These are phyloP conservation scores for Wallacemonas rigidus DNA, from an alignment of 208 protist genomes.

Conservation along the genomic window DNA sequence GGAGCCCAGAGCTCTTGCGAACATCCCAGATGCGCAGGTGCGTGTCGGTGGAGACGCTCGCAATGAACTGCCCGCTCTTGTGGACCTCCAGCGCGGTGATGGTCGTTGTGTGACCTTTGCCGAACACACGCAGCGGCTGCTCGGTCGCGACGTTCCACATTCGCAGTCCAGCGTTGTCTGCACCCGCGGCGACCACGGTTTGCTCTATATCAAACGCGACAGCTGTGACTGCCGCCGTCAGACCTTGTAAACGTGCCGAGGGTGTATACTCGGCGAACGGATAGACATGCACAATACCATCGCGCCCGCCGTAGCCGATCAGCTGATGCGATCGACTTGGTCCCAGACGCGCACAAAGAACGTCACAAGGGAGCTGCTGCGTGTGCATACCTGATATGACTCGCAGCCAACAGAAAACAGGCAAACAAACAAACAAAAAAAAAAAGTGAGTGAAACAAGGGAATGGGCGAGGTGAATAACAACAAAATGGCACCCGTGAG, in stretches of 20 bases:
- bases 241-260: slow-evolving; percentile 54
- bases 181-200: slow-evolving; percentile 53
- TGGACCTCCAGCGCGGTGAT: slow-evolving; percentile 72
- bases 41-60: slow-evolving; percentile 73
- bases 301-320: slow-evolving; percentile 67
- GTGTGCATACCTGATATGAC: slow-evolving; percentile 33
- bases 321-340: slow-evolving; percentile 56
- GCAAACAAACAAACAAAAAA: slow-evolving; percentile 11
- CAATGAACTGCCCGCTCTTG: slow-evolving; percentile 62
- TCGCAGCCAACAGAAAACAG: slow-evolving; percentile 20
- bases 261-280: slow-evolving; percentile 60
- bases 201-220: slow-evolving; percentile 71
- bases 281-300: slow-evolving; percentile 61
- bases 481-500: too few species aligned
- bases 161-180: slow-evolving; percentile 54
- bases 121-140: slow-evolving; percentile 58
- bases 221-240: slow-evolving; percentile 54
- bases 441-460: slow-evolving; percentile 6
- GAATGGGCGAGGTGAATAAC: not conserved
- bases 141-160: slow-evolving; percentile 76
- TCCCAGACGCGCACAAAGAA: slow-evolving; percentile 57
- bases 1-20: slow-evolving; percentile 71
- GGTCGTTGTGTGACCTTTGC: slow-evolving; percentile 55
- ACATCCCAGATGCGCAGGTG: slow-evolving; percentile 84
- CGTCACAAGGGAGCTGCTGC: slow-evolving; percentile 68